Base-by-base conservation (phyloP, 2,329 filamentous ascomycete genomes). In the Piedraia hortae region DNA sequence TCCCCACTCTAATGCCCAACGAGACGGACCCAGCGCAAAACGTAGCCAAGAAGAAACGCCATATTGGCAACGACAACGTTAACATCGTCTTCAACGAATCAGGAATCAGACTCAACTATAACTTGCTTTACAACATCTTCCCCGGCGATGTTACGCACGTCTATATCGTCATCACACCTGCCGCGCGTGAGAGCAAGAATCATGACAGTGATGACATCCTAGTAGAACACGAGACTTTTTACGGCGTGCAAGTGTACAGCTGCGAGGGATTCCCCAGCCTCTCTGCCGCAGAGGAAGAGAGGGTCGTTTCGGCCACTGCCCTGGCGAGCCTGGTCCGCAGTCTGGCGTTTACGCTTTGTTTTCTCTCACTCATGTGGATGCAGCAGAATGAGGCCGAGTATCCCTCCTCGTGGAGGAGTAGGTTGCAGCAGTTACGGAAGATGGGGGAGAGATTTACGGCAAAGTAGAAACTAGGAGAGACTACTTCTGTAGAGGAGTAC, bases 21-120 rank as follows among this genome's bases (percentile, higher is more conserved):
- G 62, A 88, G 38, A 64, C 77, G 24, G 57, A 62, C 14, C 78
- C 90, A 35, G 41, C 45, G 38, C 66, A 69, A 29, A 34, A 35
- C 12, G 33, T 35, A 4, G 33, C 31, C 18, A 59, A 64, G 42
- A 97, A 97, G 52, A 97, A 97, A 47, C 60, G 67, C 3, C 88
- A 93, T 39, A 85, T 93, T 28, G 85, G 85, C 26, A 97, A 97
- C 39, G 85, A 93, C 44, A 89, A 75, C 43, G 85, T 97, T 40
- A 93, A 90, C 41, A 89, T 97, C 34, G 70, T 97, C 26, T 97
- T 88, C 56, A 97, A 97, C 43, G 77, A 89, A 37, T 91, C 80
- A 2, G 82, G 85, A n/a, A 19, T 22, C 19, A 70, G 73, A 0
- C 93, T 90, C 50, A 59, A 62, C 24, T 89, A 90, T 41, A 64